These are phyloP conservation scores for Starmerella bacillaris DNA, from an alignment of 805 yeast genomes.

Conservation along the genomic window DNA sequence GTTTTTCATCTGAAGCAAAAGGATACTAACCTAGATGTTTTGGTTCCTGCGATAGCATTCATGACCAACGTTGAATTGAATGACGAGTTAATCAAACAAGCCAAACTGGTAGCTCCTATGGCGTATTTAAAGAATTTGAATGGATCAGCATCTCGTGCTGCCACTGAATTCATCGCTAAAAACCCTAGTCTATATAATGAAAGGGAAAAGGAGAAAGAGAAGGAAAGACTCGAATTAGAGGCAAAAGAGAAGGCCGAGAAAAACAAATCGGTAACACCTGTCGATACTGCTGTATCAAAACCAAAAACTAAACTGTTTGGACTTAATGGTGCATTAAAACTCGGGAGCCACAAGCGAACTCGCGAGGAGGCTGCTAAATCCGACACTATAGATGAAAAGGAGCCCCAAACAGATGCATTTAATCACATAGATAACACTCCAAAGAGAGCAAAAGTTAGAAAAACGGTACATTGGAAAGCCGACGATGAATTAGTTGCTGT, in stretches of 20 bases:
- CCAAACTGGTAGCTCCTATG: constrained; percentile 2
- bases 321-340: constrained; percentile 6
- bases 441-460: constrained; percentile 11
- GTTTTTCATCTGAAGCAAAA: too few relatives aligned
- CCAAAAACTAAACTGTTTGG: constrained; percentile 10
- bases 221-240: too few relatives aligned
- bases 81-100: constrained; percentile 4
- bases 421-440: constrained; percentile 4
- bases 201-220: too few relatives aligned
- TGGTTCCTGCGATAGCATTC: too few relatives aligned
- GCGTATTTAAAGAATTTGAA: not conserved
- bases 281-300: too few relatives aligned
- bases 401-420: not conserved
- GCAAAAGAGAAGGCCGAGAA: too few relatives aligned
- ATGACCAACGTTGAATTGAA: not conserved
- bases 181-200: constrained; percentile 1
- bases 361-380: constrained; percentile 1
- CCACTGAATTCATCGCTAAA: not conserved
- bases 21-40: too few relatives aligned
- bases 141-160: not conserved
- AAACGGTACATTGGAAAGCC: constrained; percentile 21
- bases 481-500: constrained; percentile 21
- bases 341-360: constrained; percentile 9
- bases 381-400: not conserved
- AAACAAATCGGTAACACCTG: too few relatives aligned